Conservation (phyloP, 768 basidiomycete species). For the Trametes coccinea region DNA sequence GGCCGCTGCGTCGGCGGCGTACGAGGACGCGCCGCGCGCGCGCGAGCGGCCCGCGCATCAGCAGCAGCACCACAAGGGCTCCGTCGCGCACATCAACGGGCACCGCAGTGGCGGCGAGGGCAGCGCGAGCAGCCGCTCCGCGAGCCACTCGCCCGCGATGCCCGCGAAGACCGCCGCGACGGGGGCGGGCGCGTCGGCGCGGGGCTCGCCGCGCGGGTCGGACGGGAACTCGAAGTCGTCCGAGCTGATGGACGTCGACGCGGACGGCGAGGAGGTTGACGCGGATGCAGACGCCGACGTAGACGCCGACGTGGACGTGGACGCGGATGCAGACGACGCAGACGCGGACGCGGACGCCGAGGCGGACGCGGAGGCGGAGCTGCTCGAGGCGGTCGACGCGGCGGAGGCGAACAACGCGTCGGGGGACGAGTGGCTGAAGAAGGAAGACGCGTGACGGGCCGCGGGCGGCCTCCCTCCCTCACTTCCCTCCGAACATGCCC, state of each 20-base stretch:
- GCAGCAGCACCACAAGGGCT: background rate
- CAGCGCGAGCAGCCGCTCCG: conserved; percentile 18
- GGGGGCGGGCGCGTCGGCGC: background rate
- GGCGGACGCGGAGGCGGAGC: conserved; percentile 36
- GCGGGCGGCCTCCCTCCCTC: background rate
- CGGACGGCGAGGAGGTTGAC: conserved; percentile 20
- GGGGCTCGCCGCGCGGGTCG: conserved; percentile 21
- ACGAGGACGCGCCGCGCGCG: conserved; percentile 10
- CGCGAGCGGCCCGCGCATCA: background rate
- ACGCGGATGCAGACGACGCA: conserved; percentile 41
- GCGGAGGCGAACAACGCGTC: conserved; percentile 36
- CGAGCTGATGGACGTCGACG: conserved; percentile 19
- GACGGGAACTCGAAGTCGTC: conserved; percentile 14
- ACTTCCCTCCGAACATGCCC: too few species aligned
- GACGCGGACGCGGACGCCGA: conserved; percentile 35
- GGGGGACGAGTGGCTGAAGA: conserved; percentile 32
- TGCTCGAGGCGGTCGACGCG: conserved; percentile 42
- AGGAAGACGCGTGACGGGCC: conserved; percentile 25
- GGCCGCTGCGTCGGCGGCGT: background rate
- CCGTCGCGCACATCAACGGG: background rate
- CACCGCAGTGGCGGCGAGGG: background rate
- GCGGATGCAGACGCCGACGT: background rate
- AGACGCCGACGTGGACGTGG: conserved; percentile 22
- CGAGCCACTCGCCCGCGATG: conserved; percentile 9
- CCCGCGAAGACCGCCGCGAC: background rate